Base-by-base conservation (phyloP, 1,139 yeast species). In the Pichia sp. region DNA sequence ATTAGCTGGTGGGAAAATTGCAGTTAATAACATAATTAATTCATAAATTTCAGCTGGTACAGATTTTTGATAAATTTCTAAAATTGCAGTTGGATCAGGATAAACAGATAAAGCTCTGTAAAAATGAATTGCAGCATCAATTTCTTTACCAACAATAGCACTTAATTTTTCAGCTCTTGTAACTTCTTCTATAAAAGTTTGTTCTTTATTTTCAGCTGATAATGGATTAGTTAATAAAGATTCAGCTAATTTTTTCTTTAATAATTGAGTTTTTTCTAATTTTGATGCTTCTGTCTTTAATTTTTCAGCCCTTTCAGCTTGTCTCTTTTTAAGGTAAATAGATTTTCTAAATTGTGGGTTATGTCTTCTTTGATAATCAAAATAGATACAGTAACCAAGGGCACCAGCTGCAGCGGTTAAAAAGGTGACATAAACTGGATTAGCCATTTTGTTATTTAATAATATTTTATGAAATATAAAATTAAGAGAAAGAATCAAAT, bases 71-170 rank as follows among this genome's bases (percentile, higher is more conserved):
- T 87, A 90, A 58, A 92, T 82, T 39, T 83, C 83, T 63, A 92
- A 74, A 56, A 92, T 78, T 57, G 87, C 96, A 48, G 94, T 83
- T 47, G 97, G 98, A 66, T 85, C 85, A 51, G 98, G 97, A 66
- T 90, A 92, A 42, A 89, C 90, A 32, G 87, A 78, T 62, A 92
- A 74, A n/a, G 97, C 97, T 67, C 89, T 86, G 76, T 92, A 92
- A 75, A 89, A 92, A 57, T 85, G 78, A 55, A 89, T 71, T 36
- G 97, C 97, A 37, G 96, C 83, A 48, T 82, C 87, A 51, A 82
- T 66, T 63, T 81, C 82, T 56, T 73, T 70, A 51, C 76, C 79
- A 52, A 84, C 79, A 36, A 70, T 63, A 40, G 69, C 64, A 46
- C 82, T 74, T 53, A 81, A 69, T 64, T 78, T 81, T 64, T 90